Conservation (phyloP, 345 rosid species). For the Rubroshorea leprosula region DNA sequence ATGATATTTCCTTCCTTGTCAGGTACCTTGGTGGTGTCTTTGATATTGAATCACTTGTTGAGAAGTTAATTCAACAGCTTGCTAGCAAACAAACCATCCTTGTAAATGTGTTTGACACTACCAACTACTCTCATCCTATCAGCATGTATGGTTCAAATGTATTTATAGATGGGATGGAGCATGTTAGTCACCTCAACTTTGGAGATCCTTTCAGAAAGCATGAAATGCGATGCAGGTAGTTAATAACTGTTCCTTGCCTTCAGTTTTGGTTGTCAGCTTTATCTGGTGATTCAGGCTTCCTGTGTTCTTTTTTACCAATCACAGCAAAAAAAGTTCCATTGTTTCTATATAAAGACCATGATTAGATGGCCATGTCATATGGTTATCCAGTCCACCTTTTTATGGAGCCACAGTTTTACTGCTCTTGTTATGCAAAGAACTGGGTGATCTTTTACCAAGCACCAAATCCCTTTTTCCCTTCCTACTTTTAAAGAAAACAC, state of each 20-base stretch:
- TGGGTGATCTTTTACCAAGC: too few relatives aligned
- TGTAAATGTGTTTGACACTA: conserved; percentile 83
- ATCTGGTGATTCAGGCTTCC: conserved; percentile 3
- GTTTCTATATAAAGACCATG: too few relatives aligned
- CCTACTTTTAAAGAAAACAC: too few relatives aligned
- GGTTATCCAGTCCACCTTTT: too few relatives aligned
- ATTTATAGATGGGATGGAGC: conserved; percentile 52
- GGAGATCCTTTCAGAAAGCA: conserved; percentile 95
- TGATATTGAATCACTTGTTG: conserved; percentile 84
- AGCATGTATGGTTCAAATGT: conserved; percentile 90
- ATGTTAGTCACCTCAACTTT: conserved; percentile 64
- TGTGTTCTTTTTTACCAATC: not conserved
- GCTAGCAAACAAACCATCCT: conserved; percentile 92
- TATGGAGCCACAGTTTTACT: too few relatives aligned
- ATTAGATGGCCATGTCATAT: too few relatives aligned
- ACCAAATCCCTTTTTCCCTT: too few relatives aligned
- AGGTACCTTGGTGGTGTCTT: conserved; percentile 96
- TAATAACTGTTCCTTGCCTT: conserved; percentile 12
- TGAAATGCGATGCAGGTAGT: conserved; percentile 98
- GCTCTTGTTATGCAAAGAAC: not conserved
- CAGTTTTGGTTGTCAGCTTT: not conserved
- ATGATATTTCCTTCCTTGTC: conserved; percentile 18
- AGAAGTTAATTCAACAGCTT: conserved; percentile 90
- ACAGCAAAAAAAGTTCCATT: not conserved
- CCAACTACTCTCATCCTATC: conserved; percentile 60